phyloP scores from a whole-genome alignment of 2,329 filamentous ascomycete species.

The Akanthomyces muscarius region DNA sequence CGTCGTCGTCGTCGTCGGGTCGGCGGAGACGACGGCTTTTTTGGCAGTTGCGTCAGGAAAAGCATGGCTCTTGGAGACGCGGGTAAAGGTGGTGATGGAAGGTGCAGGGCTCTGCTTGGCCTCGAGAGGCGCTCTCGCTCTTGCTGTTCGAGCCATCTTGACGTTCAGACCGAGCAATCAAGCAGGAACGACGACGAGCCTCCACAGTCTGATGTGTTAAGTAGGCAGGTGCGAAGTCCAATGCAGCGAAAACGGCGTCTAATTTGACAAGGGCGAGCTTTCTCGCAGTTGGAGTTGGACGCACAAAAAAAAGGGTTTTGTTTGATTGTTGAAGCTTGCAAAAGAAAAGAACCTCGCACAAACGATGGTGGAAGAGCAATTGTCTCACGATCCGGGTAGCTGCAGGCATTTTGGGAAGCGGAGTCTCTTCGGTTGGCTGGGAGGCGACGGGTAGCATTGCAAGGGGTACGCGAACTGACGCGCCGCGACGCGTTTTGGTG shows the following conservation, averaged over 20 bases:
- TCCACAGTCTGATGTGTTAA: not conserved
- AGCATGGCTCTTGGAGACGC: conserved; percentile 42
- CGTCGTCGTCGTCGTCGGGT: not conserved
- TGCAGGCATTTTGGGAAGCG: conserved; percentile 3
- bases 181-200: not conserved
- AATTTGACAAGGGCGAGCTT: not conserved
- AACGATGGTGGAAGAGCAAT: not conserved
- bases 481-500: conserved; percentile 9
- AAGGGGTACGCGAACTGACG: conserved; percentile 2
- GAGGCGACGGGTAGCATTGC: conserved; percentile 8
- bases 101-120: conserved; percentile 22
- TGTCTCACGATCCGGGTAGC: not conserved
- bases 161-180: not conserved
- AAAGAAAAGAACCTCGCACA: not conserved
- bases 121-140: conserved; percentile 23
- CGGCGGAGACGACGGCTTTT: not conserved
- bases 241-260: not conserved
- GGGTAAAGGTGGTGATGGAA: conserved; percentile 43
- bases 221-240: not conserved
- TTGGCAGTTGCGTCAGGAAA: conserved; percentile 21
- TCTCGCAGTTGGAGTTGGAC: not conserved
- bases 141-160: conserved; percentile 27
- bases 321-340: not conserved
- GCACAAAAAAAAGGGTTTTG: not conserved
- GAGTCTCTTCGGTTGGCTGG: conserved; percentile 15